Base-by-base conservation (phyloP, 768 basidiomycete genomes). In the Lactifluus volemus region DNA sequence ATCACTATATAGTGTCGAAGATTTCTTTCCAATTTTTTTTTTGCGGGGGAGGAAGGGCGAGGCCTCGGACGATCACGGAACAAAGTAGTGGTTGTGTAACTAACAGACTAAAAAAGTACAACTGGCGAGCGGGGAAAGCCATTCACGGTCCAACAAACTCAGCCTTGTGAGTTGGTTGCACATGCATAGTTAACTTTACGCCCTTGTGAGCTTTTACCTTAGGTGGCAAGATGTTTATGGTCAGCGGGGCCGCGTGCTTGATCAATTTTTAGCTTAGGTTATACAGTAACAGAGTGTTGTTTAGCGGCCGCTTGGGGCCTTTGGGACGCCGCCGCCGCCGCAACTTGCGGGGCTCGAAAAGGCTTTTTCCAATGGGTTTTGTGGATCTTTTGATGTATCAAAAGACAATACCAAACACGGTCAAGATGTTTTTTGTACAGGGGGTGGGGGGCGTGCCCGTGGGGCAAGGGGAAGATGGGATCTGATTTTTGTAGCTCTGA, bases 221-320 rank as follows among this genome's bases (percentile, higher is more conserved):
- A 17, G n/a, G 19, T 21, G 55, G 53, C 10, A 21, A 36, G 42
- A 50, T 11, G 55, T 34, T 51, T 61, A 56, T 57, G 29, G 47
- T 55, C 55, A 55, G 47, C 38, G 39, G 36, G 29, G 50, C 55
- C 55, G 49, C 55, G 25, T 21, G 34, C 42, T 55, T 61, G 48
- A 57, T 57, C 55, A 56, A 19, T 47, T 55, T 61, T 61, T 52
- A 61, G 49, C 36, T 52, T 61, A 57, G 60, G 55, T 61, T 55
- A 61, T 47, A 38, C 38, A 38, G 38, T 38, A 47, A 21, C 0
- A 12, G 21, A 12, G 21, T 47, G 45, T 47, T 19, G 25, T 25
- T 21, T 5, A 53, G 56, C 41, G 56, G 52, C 52, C 51, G 55
- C 19, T 47, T 47, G 47, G 50, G 45, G 45, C n/a, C 2, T 53